Evolutionary conservation across 331 rosid species (phyloP), one percentile per base, ranked within the genome.

Genomic region (Acacia pycnantha): DNA sequence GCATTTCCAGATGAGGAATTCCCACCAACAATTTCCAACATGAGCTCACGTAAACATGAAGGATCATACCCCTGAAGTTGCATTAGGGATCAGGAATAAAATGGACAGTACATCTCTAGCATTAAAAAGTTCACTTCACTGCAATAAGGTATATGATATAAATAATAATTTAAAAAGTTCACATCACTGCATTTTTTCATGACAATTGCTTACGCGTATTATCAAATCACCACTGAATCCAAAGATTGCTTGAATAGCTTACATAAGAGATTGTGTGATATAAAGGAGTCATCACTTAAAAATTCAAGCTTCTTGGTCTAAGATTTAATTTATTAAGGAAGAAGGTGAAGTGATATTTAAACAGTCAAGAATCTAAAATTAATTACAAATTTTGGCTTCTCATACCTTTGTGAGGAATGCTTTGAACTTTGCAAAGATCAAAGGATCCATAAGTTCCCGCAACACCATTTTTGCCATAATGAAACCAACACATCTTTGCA

Each of bases 391-490:
- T 18, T 51, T 50, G 65, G 83, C 64, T 69, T 86, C 68, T 76
- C 29, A 13, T 84, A 95, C 99, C 99, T 93, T 91, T 48, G 81
- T 88, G 84, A 95, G 97, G 88, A 93, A 93, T 13, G 85, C 89
- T 81, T 95, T 95, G 89, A 93, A 90, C 92, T 90, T 92, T n/a
- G 90, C 66, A 68, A 88, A 95, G 59, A 88, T 66, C 80, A 77
- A 73, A 51, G 98, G 98, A 81, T 93, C 98, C 98, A 95, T 92
- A 68, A 95, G 99, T 84, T 95, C 99, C 83, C 89, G 88, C 82
- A 95, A 78, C 79, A 95, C 98, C 99, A 95, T 91, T 86, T 93
- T 95, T 82, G 94, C 97, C 92, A 95, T 87, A 88, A 95, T 92
- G 88, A 93, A 95, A 79, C 99, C 97, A 82, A 92, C 80, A 51